Conservation (phyloP, 768 basidiomycete genomes). For the Tricholoma furcatifolium region DNA sequence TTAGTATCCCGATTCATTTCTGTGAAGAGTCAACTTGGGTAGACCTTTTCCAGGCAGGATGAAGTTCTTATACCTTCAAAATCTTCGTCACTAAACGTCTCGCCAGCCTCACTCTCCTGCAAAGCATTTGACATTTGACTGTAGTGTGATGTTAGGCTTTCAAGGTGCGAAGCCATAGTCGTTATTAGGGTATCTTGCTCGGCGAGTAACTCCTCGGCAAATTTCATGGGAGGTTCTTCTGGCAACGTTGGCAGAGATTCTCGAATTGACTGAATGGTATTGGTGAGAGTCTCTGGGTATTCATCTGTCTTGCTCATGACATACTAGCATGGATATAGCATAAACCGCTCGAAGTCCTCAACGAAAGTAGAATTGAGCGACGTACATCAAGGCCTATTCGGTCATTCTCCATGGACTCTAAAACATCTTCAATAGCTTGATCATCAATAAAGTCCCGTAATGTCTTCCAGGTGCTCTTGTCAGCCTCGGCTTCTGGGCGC, state of each 20-base stretch:
- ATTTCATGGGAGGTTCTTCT: constrained; percentile 9
- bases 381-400: constrained; percentile 66
- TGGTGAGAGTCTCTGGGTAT: constrained; percentile 62
- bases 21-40: constrained; percentile 22
- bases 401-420: constrained; percentile 74
- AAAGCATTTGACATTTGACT: constrained; percentile 73
- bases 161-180: constrained; percentile 73
- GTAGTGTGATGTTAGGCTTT: constrained; percentile 72
- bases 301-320: constrained; percentile 60
- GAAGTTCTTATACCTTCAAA: constrained; percentile 46
- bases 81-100: constrained; percentile 66
- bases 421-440: constrained; percentile 70
- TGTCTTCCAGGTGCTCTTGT: constrained; percentile 73
- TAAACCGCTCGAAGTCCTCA: not conserved
- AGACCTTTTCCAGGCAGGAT: not conserved
- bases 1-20: constrained; percentile 83
- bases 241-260: constrained; percentile 42
- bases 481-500: constrained; percentile 30
- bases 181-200: constrained; percentile 57
- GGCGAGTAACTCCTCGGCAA: constrained; percentile 48
- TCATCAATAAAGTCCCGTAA: constrained; percentile 87
- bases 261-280: constrained; percentile 55
- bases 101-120: constrained; percentile 68
- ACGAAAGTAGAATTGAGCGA: not conserved
- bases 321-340: constrained; percentile 39